These are phyloP conservation scores for Whalleya microplaca DNA, from an alignment of 2,329 filamentous ascomycete species.

Conservation along the genomic window DNA sequence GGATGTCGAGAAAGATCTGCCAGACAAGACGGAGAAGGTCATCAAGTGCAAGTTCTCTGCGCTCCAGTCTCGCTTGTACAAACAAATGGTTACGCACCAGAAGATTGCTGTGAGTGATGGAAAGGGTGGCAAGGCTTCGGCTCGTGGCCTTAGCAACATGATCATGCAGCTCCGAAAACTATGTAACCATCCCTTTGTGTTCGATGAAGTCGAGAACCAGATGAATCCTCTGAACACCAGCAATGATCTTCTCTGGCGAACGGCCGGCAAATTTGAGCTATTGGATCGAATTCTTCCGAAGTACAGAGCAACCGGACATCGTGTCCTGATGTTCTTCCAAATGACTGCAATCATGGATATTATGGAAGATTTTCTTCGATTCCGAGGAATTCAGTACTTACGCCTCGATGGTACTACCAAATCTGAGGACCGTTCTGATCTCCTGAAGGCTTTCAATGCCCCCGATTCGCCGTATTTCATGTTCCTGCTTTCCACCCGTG, in stretches of 20 bases:
- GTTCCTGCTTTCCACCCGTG: constrained; percentile 97
- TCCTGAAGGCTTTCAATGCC: constrained; percentile 87
- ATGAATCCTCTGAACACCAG: constrained; percentile 90
- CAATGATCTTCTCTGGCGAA: constrained; percentile 94
- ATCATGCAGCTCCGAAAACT: constrained; percentile 99
- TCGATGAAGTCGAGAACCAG: constrained; percentile 95
- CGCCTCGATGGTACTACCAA: constrained; percentile 97
- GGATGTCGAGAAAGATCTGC: constrained; percentile 97
- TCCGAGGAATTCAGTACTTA: constrained; percentile 81
- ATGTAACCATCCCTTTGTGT: constrained; percentile 98
- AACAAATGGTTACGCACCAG: constrained; percentile 96
- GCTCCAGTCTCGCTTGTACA: constrained; percentile 90
- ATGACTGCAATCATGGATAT: constrained; percentile 99
- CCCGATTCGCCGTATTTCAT: constrained; percentile 93
- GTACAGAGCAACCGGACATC: constrained; percentile 87
- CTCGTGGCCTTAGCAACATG: constrained; percentile 98
- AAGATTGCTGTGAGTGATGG: constrained; percentile 92
- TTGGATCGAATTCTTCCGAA: constrained; percentile 92
- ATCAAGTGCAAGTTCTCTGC: constrained; percentile 99
- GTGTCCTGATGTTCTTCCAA: constrained; percentile 99
- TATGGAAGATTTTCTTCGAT: constrained; percentile 96
- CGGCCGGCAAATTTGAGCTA: constrained; percentile 95
- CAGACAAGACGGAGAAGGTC: constrained; percentile 98
- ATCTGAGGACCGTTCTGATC: constrained; percentile 91
- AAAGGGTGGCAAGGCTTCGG: constrained; percentile 91